Conservation (phyloP, 441 rosid genomes). For the Breynia disticha region DNA sequence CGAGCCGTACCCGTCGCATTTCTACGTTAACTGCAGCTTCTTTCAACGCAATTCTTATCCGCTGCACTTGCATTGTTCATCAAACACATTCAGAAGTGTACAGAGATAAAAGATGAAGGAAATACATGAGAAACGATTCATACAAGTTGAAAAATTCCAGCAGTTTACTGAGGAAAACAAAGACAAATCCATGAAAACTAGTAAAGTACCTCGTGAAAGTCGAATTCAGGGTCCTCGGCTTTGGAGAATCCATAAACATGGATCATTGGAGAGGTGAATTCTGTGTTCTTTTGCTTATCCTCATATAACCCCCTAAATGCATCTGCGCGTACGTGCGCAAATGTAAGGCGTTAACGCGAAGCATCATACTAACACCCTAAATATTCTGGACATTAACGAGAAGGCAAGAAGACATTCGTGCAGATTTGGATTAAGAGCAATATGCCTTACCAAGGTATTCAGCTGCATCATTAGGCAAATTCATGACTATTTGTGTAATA, state of each 20-base stretch:
- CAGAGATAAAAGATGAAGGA: background rate
- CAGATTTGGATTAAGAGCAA: background rate
- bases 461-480: slow-evolving; percentile 77
- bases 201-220: slow-evolving; percentile 63
- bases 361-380: no score
- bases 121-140: background rate
- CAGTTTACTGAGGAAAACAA: background rate
- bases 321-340: slow-evolving; percentile 31
- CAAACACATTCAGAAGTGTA: slow-evolving; percentile 2
- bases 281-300: slow-evolving; percentile 26
- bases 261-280: slow-evolving; percentile 46
- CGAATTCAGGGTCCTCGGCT: slow-evolving; percentile 81
- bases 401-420: background rate
- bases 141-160: no score
- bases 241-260: slow-evolving; percentile 92
- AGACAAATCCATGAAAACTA: background rate
- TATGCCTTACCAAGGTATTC: slow-evolving; percentile 55
- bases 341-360: background rate
- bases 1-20: slow-evolving; percentile 65
- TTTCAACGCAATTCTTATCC: slow-evolving; percentile 57
- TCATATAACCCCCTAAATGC: slow-evolving; percentile 63
- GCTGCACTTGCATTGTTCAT: slow-evolving; percentile 31
- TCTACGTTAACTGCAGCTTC: slow-evolving; percentile 74
- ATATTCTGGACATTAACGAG: no score
- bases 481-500: slow-evolving; percentile 76